Evolutionary conservation across 208 protist species (phyloP).

Genomic region (Trypanosoma cruzi): DNA sequence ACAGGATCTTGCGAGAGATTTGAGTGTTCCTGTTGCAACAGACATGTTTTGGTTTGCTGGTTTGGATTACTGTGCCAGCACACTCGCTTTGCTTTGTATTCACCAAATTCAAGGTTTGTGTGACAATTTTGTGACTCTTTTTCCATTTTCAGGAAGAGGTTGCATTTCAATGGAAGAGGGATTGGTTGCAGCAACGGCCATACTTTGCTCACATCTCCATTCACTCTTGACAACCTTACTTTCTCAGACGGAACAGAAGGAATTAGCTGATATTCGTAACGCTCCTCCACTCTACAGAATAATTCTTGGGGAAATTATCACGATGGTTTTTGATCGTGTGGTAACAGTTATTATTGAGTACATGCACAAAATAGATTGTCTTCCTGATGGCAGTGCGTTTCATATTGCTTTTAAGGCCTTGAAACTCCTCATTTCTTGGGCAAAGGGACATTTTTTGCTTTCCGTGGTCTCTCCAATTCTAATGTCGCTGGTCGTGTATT

Average conservation of each 20-base stretch:
- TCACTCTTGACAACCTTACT: slow-evolving; percentile 2
- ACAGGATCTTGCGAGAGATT: background rate
- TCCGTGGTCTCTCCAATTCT: slow-evolving; percentile 5
- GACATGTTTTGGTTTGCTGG: slow-evolving; percentile 21
- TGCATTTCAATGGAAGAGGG: slow-evolving; percentile 2
- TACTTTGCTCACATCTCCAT: slow-evolving; percentile 1
- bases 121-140: background rate
- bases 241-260: background rate
- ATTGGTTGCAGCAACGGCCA: background rate
- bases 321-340: background rate
- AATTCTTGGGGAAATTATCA: slow-evolving; percentile 4
- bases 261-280: background rate
- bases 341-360: background rate
- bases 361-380: background rate
- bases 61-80: slow-evolving; percentile 4
- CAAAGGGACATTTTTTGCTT: slow-evolving; percentile 3
- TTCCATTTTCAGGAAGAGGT: slow-evolving; percentile 1
- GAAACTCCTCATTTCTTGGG: slow-evolving; percentile 5
- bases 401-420: background rate
- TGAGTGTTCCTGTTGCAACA: background rate
- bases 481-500: slow-evolving; percentile 12
- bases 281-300: slow-evolving; percentile 19
- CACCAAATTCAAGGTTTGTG: background rate
- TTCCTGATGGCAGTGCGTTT: background rate
- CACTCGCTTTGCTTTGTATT: background rate